Evolutionary conservation across 2,329 filamentous ascomycete species (phyloP).

Genomic region (Fusarium sp.): DNA sequence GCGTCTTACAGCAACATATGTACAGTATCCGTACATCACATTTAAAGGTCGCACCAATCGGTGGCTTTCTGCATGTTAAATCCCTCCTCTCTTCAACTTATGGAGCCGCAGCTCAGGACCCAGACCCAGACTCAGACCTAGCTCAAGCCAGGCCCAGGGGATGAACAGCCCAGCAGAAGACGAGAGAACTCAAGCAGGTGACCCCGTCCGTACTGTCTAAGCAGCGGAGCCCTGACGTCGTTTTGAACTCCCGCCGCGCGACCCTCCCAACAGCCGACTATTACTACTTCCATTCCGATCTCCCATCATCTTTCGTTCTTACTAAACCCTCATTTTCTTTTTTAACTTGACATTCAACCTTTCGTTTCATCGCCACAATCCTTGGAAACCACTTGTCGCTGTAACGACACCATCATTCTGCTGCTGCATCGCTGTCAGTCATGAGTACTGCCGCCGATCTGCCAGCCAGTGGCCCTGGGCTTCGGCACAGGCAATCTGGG

Average conservation of each 20-base stretch:
- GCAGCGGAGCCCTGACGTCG: conserved; percentile 53
- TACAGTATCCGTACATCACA: conserved; percentile 1
- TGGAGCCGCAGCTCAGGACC: conserved; percentile 30
- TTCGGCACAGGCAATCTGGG: conserved; percentile 52
- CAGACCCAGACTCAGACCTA: conserved; percentile 15
- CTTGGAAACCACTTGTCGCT: not conserved
- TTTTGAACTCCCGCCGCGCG: conserved; percentile 22
- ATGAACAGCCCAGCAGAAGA: conserved; percentile 13
- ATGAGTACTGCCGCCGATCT: conserved; percentile 55
- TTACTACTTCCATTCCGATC: conserved; percentile 28
- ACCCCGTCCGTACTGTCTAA: conserved; percentile 30
- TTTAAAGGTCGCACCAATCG: conserved; percentile 25
- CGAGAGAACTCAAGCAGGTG: conserved; percentile 30
- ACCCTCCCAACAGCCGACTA: conserved; percentile 38
- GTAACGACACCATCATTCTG: conserved; percentile 6
- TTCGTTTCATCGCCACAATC: conserved; percentile 1
- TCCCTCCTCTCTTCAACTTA: conserved; percentile 25
- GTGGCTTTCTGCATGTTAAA: conserved; percentile 34
- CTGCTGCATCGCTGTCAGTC: conserved; percentile 28
- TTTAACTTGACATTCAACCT: conserved; percentile 14
- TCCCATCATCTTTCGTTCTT: conserved; percentile 27
- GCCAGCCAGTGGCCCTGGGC: conserved; percentile 44
- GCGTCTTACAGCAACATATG: not conserved
- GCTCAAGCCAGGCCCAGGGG: conserved; percentile 13
- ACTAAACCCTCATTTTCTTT: conserved; percentile 13